These are phyloP conservation scores for Fraxinus sp. DNA, from an alignment of 305 asterid genomes.

Conservation along the genomic window DNA sequence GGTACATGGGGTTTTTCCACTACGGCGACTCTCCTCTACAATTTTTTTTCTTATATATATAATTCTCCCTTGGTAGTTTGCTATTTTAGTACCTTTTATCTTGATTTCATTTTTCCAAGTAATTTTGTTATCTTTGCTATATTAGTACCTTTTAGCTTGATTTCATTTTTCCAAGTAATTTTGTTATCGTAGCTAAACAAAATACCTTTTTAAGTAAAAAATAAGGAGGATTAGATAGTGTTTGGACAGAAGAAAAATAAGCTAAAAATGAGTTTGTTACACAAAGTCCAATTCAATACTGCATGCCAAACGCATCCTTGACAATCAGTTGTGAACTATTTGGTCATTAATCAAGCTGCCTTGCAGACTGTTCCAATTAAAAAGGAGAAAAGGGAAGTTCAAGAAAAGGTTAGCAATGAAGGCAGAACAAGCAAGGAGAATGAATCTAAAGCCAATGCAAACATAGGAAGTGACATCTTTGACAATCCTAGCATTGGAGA, in stretches of 20 bases:
- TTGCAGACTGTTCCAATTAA: constrained; percentile 59
- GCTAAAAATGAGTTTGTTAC: neutral
- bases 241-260: neutral
- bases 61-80: no score
- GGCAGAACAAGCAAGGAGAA: constrained; percentile 24
- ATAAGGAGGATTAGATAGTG: neutral
- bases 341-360: neutral
- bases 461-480: constrained; percentile 14
- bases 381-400: constrained; percentile 43
- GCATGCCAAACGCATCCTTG: neutral
- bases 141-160: neutral
- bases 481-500: constrained; percentile 33
- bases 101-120: no score
- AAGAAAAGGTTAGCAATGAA: constrained; percentile 26
- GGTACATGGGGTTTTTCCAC: constrained; percentile 24
- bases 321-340: neutral
- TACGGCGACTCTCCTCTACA: neutral
- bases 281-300: neutral
- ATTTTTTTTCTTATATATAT: neutral
- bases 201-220: neutral
- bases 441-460: constrained; percentile 25
- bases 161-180: no score
- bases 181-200: neutral
- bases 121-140: no score
- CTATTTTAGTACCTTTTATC: neutral